phyloP scores from a whole-genome alignment of 2,329 filamentous ascomycete genomes.

The Colletotrichum theobromicola region DNA sequence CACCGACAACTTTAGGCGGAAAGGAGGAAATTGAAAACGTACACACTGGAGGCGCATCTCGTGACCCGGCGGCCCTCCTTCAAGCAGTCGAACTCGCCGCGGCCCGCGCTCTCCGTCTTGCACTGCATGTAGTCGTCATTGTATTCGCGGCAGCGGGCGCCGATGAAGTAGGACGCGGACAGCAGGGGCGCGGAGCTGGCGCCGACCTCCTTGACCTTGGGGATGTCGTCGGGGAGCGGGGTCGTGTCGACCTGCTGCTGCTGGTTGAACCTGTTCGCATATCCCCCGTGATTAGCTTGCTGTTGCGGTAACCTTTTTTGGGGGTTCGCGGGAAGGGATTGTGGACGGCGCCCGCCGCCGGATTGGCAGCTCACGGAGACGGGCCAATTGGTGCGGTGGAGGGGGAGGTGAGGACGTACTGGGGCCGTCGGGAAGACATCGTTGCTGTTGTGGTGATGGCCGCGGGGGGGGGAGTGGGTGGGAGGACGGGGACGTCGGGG shows the following conservation, averaged over 20 bases:
- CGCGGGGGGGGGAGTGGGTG: not conserved
- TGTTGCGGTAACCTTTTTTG: not conserved
- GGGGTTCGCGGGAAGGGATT: not conserved
- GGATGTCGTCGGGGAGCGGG: constrained; percentile 89
- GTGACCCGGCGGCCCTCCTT: constrained; percentile 97
- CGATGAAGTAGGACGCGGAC: constrained; percentile 95
- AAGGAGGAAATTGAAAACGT: constrained; percentile 48
- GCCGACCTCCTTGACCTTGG: constrained; percentile 91
- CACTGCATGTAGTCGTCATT: constrained; percentile 99
- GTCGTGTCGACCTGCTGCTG: constrained; percentile 93
- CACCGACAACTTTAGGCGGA: not conserved
- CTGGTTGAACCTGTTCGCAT: constrained; percentile 82
- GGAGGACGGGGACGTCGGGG: constrained; percentile 21
- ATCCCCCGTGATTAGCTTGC: not conserved
- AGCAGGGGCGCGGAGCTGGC: constrained; percentile 90
- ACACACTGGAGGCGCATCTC: constrained; percentile 95
- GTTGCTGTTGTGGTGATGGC: constrained; percentile 27
- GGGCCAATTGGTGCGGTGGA: not conserved
- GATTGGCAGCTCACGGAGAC: not conserved
- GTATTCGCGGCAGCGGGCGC: constrained; percentile 90
- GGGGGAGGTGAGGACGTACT: constrained; percentile 37
- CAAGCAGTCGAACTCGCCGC: constrained; percentile 92
- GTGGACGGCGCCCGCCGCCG: not conserved
- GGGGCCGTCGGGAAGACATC: constrained; percentile 47
- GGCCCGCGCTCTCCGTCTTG: constrained; percentile 92